phyloP scores from a whole-genome alignment of 2,329 filamentous ascomycete species.

The Hymenoscyphus linearis region DNA sequence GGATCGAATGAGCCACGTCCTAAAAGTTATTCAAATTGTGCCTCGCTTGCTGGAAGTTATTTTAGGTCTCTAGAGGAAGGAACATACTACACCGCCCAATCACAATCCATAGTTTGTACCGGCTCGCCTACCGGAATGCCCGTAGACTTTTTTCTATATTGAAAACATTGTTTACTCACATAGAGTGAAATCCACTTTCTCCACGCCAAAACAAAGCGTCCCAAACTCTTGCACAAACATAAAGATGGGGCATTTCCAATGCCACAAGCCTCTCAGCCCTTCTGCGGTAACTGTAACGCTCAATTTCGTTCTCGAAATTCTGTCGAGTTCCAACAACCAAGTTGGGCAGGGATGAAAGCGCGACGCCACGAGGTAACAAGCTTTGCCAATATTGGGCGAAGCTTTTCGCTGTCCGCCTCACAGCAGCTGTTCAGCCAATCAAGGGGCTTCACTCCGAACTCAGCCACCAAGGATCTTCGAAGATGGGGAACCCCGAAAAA shows the following conservation, averaged over 20 bases:
- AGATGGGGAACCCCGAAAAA: not conserved
- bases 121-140: too few relatives aligned
- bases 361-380: conserved; percentile 3
- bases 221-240: not conserved
- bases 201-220: too few relatives aligned
- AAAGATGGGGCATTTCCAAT: not conserved
- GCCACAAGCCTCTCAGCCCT: not conserved
- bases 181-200: too few relatives aligned
- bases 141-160: too few relatives aligned
- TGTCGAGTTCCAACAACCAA: not conserved
- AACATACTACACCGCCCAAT: too few relatives aligned
- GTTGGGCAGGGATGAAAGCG: not conserved
- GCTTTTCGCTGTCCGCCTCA: conserved; percentile 1
- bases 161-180: too few relatives aligned
- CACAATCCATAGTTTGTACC: too few relatives aligned
- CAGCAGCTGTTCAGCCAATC: not conserved
- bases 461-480: not conserved
- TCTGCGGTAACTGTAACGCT: not conserved
- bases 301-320: not conserved
- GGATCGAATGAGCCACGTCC: not conserved
- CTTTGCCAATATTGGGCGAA: conserved; percentile 7
- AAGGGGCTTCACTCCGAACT: not conserved
- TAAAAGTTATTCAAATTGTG: not conserved
- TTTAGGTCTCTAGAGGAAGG: too few relatives aligned
- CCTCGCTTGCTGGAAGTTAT: not conserved